Evolutionary conservation across 2,329 filamentous ascomycete genomes (phyloP), one percentile per base, ranked within the genome.

Genomic region (Fusarium austroafricanum): DNA sequence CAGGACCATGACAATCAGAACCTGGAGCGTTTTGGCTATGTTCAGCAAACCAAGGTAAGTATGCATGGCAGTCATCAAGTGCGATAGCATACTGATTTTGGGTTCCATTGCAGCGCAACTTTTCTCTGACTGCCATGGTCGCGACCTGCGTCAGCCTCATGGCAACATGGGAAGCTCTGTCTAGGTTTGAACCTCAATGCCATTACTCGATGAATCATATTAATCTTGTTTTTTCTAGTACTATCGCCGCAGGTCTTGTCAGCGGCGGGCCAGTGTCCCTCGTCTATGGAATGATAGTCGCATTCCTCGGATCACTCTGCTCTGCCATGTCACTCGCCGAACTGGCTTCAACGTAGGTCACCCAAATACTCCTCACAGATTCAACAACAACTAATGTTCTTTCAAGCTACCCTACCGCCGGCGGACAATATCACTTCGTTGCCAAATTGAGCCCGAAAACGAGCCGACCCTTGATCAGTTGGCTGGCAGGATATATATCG

Each of bases 141-240:
- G 52, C 62, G 2, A 33, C 56, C 3, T 62, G 55, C 3, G 64
- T 67, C 1, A 62, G 39, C 47, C 20, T 67, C 11, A 71, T 71
- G 67, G 56, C 67, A 2, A 70, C 67, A 17, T 71, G 68, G 67
- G 67, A 71, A 52, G 68, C 68, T 10, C 8, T 71, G 5, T 71
- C 60, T 31, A 71, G 66, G 67, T 67, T 21, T 18, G 35, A 39
- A 20, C 3, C 15, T n/a, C 3, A 11, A 42, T 15, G 6, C 18
- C 6, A 10, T 51, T 42, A 3, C 1, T 26, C 8, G 4, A 17
- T 14, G 17, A 11, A 10, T 12, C 18, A 21, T 20, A 2, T 11
- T 51, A 37, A 62, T 14, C 3, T 1, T 2, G 4, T 51, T 51
- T 51, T 51, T 7, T 20, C 12, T 12, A 70, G 68, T 29, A 65